phyloP scores from a whole-genome alignment of 768 basidiomycete species.

The Dacryopinax primogenitus region DNA sequence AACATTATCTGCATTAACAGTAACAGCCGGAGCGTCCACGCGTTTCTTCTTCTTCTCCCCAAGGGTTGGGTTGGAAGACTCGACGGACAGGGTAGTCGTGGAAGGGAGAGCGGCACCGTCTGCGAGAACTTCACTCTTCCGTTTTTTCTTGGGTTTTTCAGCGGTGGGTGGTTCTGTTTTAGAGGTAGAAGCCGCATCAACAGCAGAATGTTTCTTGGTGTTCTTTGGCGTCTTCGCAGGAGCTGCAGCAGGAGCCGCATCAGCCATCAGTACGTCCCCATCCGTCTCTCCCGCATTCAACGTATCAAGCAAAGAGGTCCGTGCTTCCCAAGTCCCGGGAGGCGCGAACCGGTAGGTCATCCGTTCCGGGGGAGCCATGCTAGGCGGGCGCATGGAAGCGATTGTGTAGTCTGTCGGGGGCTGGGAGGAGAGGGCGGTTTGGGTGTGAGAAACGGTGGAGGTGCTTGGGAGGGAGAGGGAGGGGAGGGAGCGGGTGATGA shows the following conservation, averaged over 20 bases:
- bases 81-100: no score
- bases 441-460: background rate
- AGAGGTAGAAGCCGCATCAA: background rate
- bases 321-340: background rate
- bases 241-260: background rate
- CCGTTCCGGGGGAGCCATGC: background rate
- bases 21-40: no score
- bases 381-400: background rate
- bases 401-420: constrained; percentile 3
- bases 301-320: background rate
- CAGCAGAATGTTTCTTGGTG: background rate
- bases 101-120: no score
- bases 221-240: background rate
- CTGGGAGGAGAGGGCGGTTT: background rate
- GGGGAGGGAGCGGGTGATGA: constrained; percentile 1
- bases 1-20: background rate
- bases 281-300: background rate
- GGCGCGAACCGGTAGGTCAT: background rate
- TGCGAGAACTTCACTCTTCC: background rate
- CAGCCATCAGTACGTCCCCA: background rate
- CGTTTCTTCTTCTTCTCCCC: no score
- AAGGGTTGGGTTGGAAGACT: no score
- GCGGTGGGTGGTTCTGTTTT: background rate
- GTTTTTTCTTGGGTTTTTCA: background rate
- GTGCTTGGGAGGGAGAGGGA: background rate